phyloP scores from a whole-genome alignment of 2,329 filamentous ascomycete genomes.

The Neoscytalidium dimidiatum region DNA sequence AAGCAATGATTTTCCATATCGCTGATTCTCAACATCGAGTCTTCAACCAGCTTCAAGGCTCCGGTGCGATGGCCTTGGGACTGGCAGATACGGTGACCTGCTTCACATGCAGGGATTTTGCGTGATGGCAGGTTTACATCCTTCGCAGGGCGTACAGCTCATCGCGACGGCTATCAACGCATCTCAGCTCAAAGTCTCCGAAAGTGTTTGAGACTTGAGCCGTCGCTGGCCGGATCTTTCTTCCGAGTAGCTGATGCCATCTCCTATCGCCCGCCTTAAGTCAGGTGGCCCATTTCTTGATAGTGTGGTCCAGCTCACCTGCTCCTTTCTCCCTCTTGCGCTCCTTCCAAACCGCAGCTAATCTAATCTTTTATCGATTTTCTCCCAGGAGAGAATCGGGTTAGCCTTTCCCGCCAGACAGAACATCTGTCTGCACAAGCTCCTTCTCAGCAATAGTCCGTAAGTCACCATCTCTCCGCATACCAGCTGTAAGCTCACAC shows the following conservation, averaged over 20 bases:
- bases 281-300: not conserved
- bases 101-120: too few relatives aligned
- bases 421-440: too few relatives aligned
- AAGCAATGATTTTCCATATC: not conserved
- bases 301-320: not conserved
- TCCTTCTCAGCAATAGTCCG: too few relatives aligned
- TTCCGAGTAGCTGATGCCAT: slow-evolving; percentile 12
- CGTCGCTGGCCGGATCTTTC: slow-evolving; percentile 2
- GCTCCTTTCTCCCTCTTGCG: not conserved
- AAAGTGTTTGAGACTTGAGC: slow-evolving; percentile 10
- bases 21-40: too few relatives aligned
- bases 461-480: too few relatives aligned
- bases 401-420: too few relatives aligned
- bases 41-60: not conserved
- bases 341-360: too few relatives aligned
- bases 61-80: too few relatives aligned
- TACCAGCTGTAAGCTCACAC: not conserved
- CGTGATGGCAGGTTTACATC: not conserved
- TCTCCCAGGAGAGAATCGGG: too few relatives aligned
- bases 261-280: slow-evolving; percentile 11
- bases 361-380: too few relatives aligned
- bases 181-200: not conserved
- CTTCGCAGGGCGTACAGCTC: not conserved
- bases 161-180: not conserved
- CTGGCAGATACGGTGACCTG: too few relatives aligned